Percentiles rank a stretch among this genome's conserved stretches.
Conservation (phyloP, 352 stramenopile species). For the Phytophthora multivora region DNA sequence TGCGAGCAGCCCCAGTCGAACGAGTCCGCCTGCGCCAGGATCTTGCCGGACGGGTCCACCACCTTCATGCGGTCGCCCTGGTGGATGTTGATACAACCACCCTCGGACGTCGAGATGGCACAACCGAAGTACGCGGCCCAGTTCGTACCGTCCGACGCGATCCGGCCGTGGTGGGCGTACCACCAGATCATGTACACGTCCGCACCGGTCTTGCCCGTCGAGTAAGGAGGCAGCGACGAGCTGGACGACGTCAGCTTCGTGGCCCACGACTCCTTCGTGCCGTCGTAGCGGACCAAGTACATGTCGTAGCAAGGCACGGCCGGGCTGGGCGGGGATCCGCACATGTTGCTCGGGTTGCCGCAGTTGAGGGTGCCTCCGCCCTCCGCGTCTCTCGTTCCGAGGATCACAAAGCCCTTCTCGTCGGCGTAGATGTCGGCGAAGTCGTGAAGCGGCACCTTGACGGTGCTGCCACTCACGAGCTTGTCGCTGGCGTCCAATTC, state of each 20-base stretch:
- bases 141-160: constrained; percentile 61
- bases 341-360: constrained; percentile 56
- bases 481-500: constrained; percentile 53
- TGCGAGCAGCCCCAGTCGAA: constrained; percentile 68
- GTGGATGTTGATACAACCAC: constrained; percentile 69
- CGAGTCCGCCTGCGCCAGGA: constrained; percentile 42
- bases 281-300: constrained; percentile 61
- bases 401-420: constrained; percentile 56
- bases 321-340: constrained; percentile 39
- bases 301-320: constrained; percentile 60
- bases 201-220: constrained; percentile 34
- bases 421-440: constrained; percentile 66
- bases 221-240: constrained; percentile 53
- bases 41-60: constrained; percentile 40
- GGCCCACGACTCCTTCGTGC: constrained; percentile 52
- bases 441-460: constrained; percentile 47
- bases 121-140: constrained; percentile 66
- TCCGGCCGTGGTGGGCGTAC: constrained; percentile 65
- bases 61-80: constrained; percentile 70
- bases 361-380: constrained; percentile 60
- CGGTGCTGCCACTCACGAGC: constrained; percentile 35
- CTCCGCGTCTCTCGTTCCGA: constrained; percentile 50
- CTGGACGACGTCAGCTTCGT: constrained; percentile 63
- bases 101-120: constrained; percentile 56
- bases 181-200: constrained; percentile 74